Evolutionary conservation across 1,284 basidiomycete species (phyloP), one percentile per base, ranked within the genome.

Genomic region (Pterulicium gracile): DNA sequence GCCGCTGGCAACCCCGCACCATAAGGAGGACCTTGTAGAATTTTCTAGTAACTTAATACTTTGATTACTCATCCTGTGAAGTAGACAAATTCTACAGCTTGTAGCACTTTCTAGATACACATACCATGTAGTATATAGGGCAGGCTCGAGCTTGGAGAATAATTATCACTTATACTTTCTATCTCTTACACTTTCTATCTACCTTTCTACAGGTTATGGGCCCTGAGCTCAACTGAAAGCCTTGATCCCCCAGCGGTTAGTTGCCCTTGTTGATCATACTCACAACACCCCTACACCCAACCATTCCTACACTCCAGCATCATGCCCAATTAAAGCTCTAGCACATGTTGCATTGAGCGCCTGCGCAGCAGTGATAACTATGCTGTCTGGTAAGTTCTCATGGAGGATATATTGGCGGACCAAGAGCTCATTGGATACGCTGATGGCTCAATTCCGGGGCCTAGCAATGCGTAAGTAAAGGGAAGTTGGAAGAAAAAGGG

Each of bases 361-460:
- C 55, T 66, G 1, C 49, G 52, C 12, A 58, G 64, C 13, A 45
- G 49, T 24, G 55, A 60, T 17, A 61, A 64, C 50, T 65, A 56
- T 43, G 24, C 45, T 5, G 47, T 56, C 35, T 65, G 62, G 61
- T 56, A 57, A 23, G 51, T 61, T 36, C 58, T 59, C 43, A 61
- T 65, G 50, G 43, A 47, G 4, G 57, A 63, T 45, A 58, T 65
- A 5, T 49, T 65, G 2, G 58, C 51, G 0, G 61, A 64, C 35
- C 43, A 52, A 3, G 53, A 53, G 4, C 52, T 61, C 3, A 45
- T 48, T 19, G 54, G 54, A 0, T 56, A 62, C 41, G 50, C 51
- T 27, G 48, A 47, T 10, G 50, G 50, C 3, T 39, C 18, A 17
- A 41, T 40, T 2, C 40, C 46, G 3, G 36, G 20, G n/a, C 49